A percentile compares a stretch with the other conserved stretches of the same genome.
These are phyloP conservation scores for Phytophthora hybrid DNA, from an alignment of 352 stramenopile genomes.

Conservation along the genomic window DNA sequence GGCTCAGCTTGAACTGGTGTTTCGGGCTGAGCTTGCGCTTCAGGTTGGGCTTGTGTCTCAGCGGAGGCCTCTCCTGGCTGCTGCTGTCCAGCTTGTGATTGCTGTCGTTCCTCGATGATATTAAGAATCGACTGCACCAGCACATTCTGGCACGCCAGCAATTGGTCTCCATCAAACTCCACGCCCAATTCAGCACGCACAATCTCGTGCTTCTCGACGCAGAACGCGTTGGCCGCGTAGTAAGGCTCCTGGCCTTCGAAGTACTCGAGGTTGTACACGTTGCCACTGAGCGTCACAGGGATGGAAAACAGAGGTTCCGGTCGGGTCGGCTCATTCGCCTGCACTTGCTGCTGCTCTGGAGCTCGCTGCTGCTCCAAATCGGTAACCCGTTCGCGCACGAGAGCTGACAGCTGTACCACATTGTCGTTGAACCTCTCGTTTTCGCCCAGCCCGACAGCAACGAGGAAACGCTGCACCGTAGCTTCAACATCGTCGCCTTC, in stretches of 20 bases:
- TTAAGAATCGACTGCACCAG: conserved; percentile 55
- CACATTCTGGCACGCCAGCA: conserved; percentile 69
- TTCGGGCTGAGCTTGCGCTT: conserved; percentile 21
- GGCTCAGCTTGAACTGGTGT: conserved; percentile 14
- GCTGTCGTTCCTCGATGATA: conserved; percentile 36
- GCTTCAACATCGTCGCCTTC: conserved; percentile 75
- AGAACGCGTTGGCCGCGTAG: conserved; percentile 73
- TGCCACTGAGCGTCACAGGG: conserved; percentile 65
- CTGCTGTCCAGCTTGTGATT: conserved; percentile 28
- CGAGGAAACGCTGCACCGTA: conserved; percentile 74
- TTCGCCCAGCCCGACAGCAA: conserved; percentile 54
- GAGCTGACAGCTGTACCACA: conserved; percentile 46
- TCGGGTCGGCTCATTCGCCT: conserved; percentile 29
- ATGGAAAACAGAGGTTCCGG: conserved; percentile 56
- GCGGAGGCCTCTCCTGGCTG: conserved; percentile 14
- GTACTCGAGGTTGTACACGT: conserved; percentile 72
- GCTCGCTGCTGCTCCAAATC: conserved; percentile 26
- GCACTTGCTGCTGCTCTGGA: conserved; percentile 14
- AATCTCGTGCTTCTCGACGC: conserved; percentile 72
- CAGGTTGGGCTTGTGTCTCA: conserved; percentile 8
- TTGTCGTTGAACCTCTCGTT: conserved; percentile 53
- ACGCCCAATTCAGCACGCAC: conserved; percentile 58
- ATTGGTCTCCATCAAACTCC: conserved; percentile 66
- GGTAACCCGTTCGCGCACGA: conserved; percentile 49
- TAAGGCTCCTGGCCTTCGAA: conserved; percentile 66